Evolutionary conservation across 345 rosid genomes (phyloP).

Genomic region (Bretschneidera sinensis): DNA sequence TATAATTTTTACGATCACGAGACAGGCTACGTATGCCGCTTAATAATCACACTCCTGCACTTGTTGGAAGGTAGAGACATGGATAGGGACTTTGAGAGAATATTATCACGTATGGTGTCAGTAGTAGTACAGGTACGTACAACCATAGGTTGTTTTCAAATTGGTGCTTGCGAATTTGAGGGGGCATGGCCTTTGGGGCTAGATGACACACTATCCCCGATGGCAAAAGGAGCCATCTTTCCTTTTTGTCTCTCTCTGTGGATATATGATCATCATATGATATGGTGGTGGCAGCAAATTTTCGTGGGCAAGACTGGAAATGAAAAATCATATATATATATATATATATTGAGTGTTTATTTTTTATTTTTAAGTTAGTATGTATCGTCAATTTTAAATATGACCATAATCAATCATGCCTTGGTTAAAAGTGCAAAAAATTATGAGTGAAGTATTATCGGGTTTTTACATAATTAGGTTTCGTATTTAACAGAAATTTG

Average conservation of each 20-base stretch:
- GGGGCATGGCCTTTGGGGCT: constrained; percentile 19
- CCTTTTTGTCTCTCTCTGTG: constrained; percentile 14
- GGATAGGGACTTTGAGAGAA: constrained; percentile 21
- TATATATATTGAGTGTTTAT: background rate
- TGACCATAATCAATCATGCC: too few relatives aligned
- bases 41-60: constrained; percentile 29
- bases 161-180: constrained; percentile 25
- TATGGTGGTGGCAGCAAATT: constrained; percentile 15
- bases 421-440: too few relatives aligned
- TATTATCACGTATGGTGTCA: constrained; percentile 9
- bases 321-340: too few relatives aligned
- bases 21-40: constrained; percentile 34
- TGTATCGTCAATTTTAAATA: too few relatives aligned
- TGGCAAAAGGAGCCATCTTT: constrained; percentile 23
- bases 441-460: too few relatives aligned
- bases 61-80: constrained; percentile 15
- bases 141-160: constrained; percentile 25
- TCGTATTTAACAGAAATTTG: too few relatives aligned
- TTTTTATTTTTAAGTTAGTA: too few relatives aligned
- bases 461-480: too few relatives aligned
- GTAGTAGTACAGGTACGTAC: constrained; percentile 21
- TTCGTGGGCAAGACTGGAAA: constrained; percentile 19
- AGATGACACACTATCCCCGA: constrained; percentile 13
- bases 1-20: constrained; percentile 19
- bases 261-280: background rate